Conservation (phyloP, 768 basidiomycete species). For the Mycena pura region DNA sequence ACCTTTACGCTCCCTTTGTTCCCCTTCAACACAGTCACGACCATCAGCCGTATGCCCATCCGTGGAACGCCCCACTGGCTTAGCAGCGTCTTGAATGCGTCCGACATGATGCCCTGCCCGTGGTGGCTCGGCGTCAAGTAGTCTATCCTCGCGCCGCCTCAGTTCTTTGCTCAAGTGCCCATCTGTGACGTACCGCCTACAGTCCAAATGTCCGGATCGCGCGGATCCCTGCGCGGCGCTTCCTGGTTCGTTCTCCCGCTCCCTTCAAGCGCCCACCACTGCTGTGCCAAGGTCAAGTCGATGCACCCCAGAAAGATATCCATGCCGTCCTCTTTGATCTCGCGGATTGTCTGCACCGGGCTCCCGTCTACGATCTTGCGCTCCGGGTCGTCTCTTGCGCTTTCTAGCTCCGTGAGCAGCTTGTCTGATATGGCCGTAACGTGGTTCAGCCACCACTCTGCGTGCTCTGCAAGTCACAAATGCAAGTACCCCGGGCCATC, state of each 20-base stretch:
- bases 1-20: slow-evolving; percentile 70
- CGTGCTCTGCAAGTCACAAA: too few relatives aligned
- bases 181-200: slow-evolving; percentile 61
- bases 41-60: slow-evolving; percentile 62
- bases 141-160: slow-evolving; percentile 45
- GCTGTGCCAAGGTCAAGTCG: slow-evolving; percentile 34
- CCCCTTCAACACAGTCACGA: slow-evolving; percentile 51
- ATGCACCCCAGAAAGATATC: slow-evolving; percentile 62
- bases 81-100: slow-evolving; percentile 60
- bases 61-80: slow-evolving; percentile 68
- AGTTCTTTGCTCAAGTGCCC: background rate
- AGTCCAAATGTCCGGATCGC: slow-evolving; percentile 67
- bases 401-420: slow-evolving; percentile 31
- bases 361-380: slow-evolving; percentile 47
- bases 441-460: slow-evolving; percentile 34
- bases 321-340: slow-evolving; percentile 61
- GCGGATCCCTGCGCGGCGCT: slow-evolving; percentile 37
- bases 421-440: slow-evolving; percentile 38
- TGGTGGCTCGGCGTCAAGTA: slow-evolving; percentile 68
- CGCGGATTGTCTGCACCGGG: slow-evolving; percentile 59
- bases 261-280: slow-evolving; percentile 38
- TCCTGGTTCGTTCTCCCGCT: slow-evolving; percentile 44
- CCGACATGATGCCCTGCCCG: slow-evolving; percentile 76
- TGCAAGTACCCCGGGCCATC: too few relatives aligned
- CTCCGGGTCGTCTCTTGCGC: slow-evolving; percentile 20